These are phyloP conservation scores for Gremmenia infestans DNA, from an alignment of 2,329 filamentous ascomycete species.

Conservation along the genomic window DNA sequence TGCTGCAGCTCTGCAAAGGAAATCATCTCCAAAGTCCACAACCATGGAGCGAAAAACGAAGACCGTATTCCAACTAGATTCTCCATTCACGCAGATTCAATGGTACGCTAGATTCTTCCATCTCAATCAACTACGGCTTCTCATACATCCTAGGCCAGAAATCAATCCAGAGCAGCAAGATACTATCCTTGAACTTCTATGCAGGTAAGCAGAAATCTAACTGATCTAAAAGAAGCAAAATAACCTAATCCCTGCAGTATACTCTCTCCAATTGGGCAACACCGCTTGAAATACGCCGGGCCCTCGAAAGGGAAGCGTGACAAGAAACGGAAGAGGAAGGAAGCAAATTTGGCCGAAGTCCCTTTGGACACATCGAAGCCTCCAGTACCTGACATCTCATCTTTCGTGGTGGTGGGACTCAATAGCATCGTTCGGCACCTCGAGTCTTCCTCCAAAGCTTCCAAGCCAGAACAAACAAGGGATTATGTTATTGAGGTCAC, in stretches of 20 bases:
- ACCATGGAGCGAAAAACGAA: conserved; percentile 50
- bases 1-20: background rate
- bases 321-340: conserved; percentile 47
- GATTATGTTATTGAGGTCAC: background rate
- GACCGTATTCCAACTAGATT: conserved; percentile 59
- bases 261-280: conserved; percentile 56
- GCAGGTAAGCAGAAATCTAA: conserved; percentile 45
- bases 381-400: conserved; percentile 47
- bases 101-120: conserved; percentile 43
- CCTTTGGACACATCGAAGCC: conserved; percentile 23
- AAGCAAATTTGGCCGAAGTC: conserved; percentile 24
- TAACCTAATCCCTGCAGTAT: conserved; percentile 42
- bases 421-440: conserved; percentile 58
- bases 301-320: conserved; percentile 58
- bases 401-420: conserved; percentile 59
- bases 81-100: conserved; percentile 54
- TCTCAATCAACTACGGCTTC: background rate
- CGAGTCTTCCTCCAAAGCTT: conserved; percentile 18
- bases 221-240: conserved; percentile 1
- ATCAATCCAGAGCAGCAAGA: conserved; percentile 55
- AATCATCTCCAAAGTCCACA: background rate
- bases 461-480: conserved; percentile 4
- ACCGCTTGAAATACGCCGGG: conserved; percentile 49
- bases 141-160: conserved; percentile 48
- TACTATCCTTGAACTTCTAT: conserved; percentile 61